A percentile compares a stretch with the other conserved stretches of the same genome.
phyloP scores from a whole-genome alignment of 495 filamentous ascomycete species.

The Aspergillus panamensis region DNA sequence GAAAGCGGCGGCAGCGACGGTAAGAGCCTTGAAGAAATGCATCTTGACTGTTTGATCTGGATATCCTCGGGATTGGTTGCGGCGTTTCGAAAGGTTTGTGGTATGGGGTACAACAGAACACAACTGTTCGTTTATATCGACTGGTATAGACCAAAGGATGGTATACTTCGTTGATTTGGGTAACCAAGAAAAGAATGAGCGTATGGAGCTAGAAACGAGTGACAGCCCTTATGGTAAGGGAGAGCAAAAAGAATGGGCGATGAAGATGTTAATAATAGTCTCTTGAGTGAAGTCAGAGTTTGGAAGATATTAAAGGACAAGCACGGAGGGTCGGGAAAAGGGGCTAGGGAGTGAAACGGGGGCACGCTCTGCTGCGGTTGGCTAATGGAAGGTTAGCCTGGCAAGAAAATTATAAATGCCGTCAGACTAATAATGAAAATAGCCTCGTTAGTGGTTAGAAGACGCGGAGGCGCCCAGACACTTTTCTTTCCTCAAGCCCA shows the following conservation, averaged over 20 bases:
- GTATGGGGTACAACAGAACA: not conserved
- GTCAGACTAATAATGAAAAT: not conserved
- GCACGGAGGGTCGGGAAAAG: not conserved
- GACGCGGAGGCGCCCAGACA: not conserved
- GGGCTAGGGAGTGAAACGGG: not conserved
- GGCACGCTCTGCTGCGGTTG: not conserved
- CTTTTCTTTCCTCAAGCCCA: too few relatives aligned
- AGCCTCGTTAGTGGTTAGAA: not conserved
- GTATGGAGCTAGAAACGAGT: conserved; percentile 42
- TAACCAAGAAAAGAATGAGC: conserved; percentile 25
- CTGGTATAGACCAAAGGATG: not conserved
- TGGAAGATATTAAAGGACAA: not conserved
- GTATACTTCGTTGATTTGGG: not conserved
- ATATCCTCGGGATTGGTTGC: too few relatives aligned
- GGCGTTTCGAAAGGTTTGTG: not conserved
- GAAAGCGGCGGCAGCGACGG: conserved; percentile 31
- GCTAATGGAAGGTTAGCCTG: not conserved
- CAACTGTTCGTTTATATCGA: not conserved
- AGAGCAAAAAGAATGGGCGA: conserved; percentile 13
- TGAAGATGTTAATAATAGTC: not conserved
- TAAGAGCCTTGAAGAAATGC: conserved; percentile 37
- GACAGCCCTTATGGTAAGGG: conserved; percentile 37
- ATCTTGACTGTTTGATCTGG: conserved; percentile 19
- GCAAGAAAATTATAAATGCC: not conserved
- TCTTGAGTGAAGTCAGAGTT: conserved; percentile 1